These are phyloP conservation scores for Hondaea fermentalgiana DNA, from an alignment of 108 stramenopile species.

Conservation along the genomic window DNA sequence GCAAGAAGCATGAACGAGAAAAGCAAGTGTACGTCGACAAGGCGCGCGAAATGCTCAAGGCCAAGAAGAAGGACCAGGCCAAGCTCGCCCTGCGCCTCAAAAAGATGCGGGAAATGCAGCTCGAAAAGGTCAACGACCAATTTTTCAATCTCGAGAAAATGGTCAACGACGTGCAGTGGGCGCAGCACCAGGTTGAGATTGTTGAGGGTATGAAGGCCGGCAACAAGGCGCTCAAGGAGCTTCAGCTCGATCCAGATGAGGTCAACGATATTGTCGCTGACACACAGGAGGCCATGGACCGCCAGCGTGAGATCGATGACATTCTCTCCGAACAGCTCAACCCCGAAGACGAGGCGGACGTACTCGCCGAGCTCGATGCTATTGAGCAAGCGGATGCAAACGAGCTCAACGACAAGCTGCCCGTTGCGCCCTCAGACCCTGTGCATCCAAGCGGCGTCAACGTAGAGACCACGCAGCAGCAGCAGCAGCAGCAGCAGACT, in stretches of 20 bases:
- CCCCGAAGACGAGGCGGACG: not conserved
- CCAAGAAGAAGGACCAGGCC: constrained; percentile 16
- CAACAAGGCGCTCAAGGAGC: constrained; percentile 14
- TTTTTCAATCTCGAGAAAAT: not conserved
- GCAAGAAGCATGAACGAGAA: constrained; percentile 6
- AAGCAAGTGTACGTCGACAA: not conserved
- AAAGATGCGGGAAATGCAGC: not conserved
- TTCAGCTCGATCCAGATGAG: not conserved
- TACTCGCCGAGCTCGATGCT: not conserved
- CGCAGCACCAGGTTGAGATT: constrained; percentile 14
- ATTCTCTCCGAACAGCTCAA: not conserved
- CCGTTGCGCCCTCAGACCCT: not conserved
- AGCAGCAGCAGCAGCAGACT: too few relatives aligned
- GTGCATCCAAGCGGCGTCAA: not conserved
- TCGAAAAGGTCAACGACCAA: not conserved
- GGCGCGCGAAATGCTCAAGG: constrained; percentile 5
- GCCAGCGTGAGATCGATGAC: constrained; percentile 2
- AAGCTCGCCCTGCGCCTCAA: constrained; percentile 2
- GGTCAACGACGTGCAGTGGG: constrained; percentile 11
- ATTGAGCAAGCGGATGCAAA: not conserved
- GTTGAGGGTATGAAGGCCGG: constrained; percentile 12
- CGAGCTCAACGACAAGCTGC: not conserved
- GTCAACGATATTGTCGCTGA: not conserved
- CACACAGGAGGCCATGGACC: not conserved
- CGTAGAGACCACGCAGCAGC: not conserved